phyloP scores from a whole-genome alignment of 495 filamentous ascomycete species.

The Xylaria telfairii region DNA sequence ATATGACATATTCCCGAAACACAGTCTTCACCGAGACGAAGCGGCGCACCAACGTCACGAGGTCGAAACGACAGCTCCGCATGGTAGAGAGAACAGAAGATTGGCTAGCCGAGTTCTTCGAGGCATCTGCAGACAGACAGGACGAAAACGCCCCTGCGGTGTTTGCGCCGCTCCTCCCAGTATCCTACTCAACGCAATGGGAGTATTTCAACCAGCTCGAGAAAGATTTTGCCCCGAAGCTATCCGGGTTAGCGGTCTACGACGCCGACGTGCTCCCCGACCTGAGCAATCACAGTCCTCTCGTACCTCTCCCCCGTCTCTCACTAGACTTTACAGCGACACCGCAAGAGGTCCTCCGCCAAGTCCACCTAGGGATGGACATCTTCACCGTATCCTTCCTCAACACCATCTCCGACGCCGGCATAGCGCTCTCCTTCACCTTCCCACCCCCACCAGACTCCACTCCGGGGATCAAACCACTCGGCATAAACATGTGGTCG shows the following conservation, averaged over 20 bases:
- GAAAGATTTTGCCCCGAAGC: constrained; percentile 49
- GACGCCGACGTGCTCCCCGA: constrained; percentile 71
- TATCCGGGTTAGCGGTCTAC: constrained; percentile 86
- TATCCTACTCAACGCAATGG: constrained; percentile 74
- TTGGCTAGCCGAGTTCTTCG: constrained; percentile 69
- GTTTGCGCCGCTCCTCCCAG: constrained; percentile 82
- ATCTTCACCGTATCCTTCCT: constrained; percentile 79
- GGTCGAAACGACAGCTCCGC: constrained; percentile 72
- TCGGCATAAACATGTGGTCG: constrained; percentile 81
- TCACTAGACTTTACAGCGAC: constrained; percentile 68
- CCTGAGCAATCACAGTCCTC: constrained; percentile 60
- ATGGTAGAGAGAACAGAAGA: constrained; percentile 85
- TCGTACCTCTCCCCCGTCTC: constrained; percentile 69
- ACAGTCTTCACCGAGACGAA: constrained; percentile 28
- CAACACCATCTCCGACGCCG: constrained; percentile 75
- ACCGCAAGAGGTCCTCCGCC: constrained; percentile 77
- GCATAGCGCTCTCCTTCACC: constrained; percentile 80
- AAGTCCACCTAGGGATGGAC: constrained; percentile 78
- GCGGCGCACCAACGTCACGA: constrained; percentile 50
- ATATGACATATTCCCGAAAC: constrained; percentile 65
- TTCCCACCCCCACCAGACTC: constrained; percentile 60
- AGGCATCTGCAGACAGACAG: constrained; percentile 42
- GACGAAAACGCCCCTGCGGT: constrained; percentile 50
- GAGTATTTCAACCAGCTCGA: constrained; percentile 75
- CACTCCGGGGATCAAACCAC: constrained; percentile 41